Conservation (phyloP, 176 grass and related monocot genomes). For the Hordeum marinum region DNA sequence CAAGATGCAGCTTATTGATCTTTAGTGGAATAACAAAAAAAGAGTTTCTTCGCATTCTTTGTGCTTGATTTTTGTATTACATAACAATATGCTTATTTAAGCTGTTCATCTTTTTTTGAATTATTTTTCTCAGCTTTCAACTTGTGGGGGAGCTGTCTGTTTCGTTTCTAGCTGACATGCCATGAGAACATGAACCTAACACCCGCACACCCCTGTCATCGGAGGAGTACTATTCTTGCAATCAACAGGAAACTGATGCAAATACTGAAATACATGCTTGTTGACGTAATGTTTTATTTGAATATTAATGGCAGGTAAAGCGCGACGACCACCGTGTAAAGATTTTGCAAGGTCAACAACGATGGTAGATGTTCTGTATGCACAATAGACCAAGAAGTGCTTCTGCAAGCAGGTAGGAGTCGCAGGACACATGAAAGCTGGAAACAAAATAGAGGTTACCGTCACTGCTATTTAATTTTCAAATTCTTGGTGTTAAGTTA, state of each 20-base stretch:
- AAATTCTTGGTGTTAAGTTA: no score
- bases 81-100: not conserved
- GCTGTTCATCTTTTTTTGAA: not conserved
- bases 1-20: not conserved
- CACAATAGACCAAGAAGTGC: no score
- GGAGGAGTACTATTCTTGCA: not conserved
- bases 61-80: not conserved
- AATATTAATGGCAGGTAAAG: not conserved
- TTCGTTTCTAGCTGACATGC: constrained; percentile 44
- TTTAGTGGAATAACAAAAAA: not conserved
- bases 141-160: constrained; percentile 72
- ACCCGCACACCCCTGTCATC: no score
- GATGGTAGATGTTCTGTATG: no score
- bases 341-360: no score
- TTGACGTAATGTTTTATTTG: not conserved
- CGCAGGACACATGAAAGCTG: no score
- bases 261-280: not conserved
- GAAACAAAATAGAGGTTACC: no score
- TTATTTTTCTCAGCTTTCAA: constrained; percentile 45
- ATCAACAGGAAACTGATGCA: not conserved
- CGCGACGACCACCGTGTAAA: no score
- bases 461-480: no score
- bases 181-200: not conserved
- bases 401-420: no score
- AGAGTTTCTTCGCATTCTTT: not conserved